These are phyloP conservation scores for Pyrenophora tritici-repentis DNA, from an alignment of 2,329 filamentous ascomycete genomes.

Conservation along the genomic window DNA sequence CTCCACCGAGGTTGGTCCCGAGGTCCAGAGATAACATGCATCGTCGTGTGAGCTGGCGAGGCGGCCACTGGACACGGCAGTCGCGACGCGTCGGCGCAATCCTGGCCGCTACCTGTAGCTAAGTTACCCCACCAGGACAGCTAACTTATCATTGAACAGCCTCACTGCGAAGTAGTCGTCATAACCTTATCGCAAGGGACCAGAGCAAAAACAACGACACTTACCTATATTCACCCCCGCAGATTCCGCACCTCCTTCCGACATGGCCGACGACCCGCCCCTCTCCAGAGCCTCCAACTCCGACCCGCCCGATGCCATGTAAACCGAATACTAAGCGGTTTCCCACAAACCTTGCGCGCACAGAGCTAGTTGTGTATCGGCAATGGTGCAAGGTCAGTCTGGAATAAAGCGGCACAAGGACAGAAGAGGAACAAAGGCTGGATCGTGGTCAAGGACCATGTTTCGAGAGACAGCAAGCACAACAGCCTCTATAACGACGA, in stretches of 20 bases:
- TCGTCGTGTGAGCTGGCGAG: slow-evolving; percentile 3
- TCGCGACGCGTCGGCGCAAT: slow-evolving; percentile 12
- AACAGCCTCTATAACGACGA: slow-evolving; percentile 74
- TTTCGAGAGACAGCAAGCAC: slow-evolving; percentile 58
- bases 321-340: slow-evolving; percentile 82
- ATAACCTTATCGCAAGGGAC: background rate
- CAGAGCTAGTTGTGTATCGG: slow-evolving; percentile 71
- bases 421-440: slow-evolving; percentile 52
- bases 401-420: slow-evolving; percentile 30
- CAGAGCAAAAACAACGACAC: background rate
- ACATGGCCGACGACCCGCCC: slow-evolving; percentile 36
- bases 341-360: slow-evolving; percentile 65
- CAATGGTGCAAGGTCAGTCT: slow-evolving; percentile 61
- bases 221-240: background rate
- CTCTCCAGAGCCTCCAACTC: slow-evolving; percentile 20
- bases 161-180: background rate
- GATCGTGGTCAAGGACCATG: slow-evolving; percentile 82
- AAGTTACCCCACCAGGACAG: slow-evolving; percentile 21
- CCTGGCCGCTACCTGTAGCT: background rate
- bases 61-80: background rate
- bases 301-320: slow-evolving; percentile 53
- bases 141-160: background rate
- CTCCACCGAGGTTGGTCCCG: background rate
- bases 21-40: background rate
- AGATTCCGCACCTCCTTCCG: slow-evolving; percentile 12